Evolutionary conservation across 306 rosid species (phyloP).

Genomic region (Lotus japonicus): DNA sequence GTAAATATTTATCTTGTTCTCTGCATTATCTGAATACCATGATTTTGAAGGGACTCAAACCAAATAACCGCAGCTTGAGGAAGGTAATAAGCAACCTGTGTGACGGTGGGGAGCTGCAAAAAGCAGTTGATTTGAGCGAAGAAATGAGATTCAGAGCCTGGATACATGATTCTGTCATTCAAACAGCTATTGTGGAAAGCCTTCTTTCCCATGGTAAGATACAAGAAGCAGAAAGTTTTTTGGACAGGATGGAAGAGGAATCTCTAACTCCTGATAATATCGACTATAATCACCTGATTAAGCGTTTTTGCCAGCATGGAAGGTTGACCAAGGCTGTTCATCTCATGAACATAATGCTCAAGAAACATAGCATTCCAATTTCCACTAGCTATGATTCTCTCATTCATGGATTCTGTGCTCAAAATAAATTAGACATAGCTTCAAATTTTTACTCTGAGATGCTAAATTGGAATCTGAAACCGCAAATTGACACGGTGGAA

Average conservation of each 20-base stretch:
- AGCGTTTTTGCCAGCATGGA: constrained; percentile 51
- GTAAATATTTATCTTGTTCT: constrained; percentile 51
- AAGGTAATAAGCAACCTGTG: constrained; percentile 51
- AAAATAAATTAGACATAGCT: constrained; percentile 44
- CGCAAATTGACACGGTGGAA: constrained; percentile 42
- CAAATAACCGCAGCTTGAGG: constrained; percentile 64
- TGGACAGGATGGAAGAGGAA: constrained; percentile 55
- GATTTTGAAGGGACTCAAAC: constrained; percentile 57
- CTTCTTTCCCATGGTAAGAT: constrained; percentile 52
- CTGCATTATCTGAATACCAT: constrained; percentile 45
- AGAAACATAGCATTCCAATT: constrained; percentile 52
- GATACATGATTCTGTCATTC: constrained; percentile 60
- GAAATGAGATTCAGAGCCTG: constrained; percentile 68
- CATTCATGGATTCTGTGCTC: constrained; percentile 47
- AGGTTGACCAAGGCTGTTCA: constrained; percentile 55
- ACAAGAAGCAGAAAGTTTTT: constrained; percentile 61
- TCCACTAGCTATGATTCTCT: constrained; percentile 65
- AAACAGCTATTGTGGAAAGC: constrained; percentile 48
- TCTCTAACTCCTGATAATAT: constrained; percentile 54
- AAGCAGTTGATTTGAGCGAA: constrained; percentile 55
- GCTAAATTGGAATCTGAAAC: constrained; percentile 49
- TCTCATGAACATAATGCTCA: constrained; percentile 64
- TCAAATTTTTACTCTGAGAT: constrained; percentile 63
- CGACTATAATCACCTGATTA: constrained; percentile 61
- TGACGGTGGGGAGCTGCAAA: constrained; percentile 42